Percentiles rank a stretch among this genome's conserved stretches.
Evolutionary conservation across 2,329 filamentous ascomycete species (phyloP).

Genomic region (Cladobotryum protrusum): DNA sequence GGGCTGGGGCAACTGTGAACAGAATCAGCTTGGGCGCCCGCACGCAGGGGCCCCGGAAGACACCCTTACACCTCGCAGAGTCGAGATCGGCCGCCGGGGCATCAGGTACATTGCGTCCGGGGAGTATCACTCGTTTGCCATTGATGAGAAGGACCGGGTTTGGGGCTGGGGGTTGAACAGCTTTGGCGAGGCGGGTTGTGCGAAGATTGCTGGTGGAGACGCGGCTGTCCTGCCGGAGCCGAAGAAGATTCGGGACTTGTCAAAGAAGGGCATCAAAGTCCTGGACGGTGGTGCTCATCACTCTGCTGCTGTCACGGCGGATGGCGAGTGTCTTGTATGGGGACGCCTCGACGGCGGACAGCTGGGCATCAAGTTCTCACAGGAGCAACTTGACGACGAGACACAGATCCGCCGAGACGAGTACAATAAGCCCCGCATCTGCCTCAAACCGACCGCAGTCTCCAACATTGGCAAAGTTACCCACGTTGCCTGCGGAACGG

Average conservation of each 20-base stretch:
- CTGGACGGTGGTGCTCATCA: conserved; percentile 41
- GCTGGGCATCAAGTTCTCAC: conserved; percentile 10
- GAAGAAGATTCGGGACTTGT: conserved; percentile 39
- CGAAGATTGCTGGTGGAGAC: neutral
- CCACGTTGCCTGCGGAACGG: conserved; percentile 2
- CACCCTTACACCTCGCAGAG: conserved; percentile 37
- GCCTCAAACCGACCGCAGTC: neutral
- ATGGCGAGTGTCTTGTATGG: conserved; percentile 39
- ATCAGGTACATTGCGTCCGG: conserved; percentile 42
- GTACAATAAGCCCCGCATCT: neutral
- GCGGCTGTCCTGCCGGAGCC: neutral
- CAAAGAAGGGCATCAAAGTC: conserved; percentile 46
- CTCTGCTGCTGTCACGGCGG: conserved; percentile 37
- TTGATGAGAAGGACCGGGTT: conserved; percentile 56
- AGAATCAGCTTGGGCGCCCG: conserved; percentile 45
- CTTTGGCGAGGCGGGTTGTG: conserved; percentile 57
- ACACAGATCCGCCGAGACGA: neutral
- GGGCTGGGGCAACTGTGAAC: conserved; percentile 26
- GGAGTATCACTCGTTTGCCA: conserved; percentile 64
- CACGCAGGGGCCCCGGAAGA: conserved; percentile 45
- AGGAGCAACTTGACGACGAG: neutral
- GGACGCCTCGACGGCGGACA: conserved; percentile 38
- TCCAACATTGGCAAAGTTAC: neutral
- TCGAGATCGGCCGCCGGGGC: conserved; percentile 28
- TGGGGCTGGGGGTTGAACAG: conserved; percentile 68